Base-by-base conservation (phyloP, 352 stramenopile genomes). In the Blastocystis sp. region DNA sequence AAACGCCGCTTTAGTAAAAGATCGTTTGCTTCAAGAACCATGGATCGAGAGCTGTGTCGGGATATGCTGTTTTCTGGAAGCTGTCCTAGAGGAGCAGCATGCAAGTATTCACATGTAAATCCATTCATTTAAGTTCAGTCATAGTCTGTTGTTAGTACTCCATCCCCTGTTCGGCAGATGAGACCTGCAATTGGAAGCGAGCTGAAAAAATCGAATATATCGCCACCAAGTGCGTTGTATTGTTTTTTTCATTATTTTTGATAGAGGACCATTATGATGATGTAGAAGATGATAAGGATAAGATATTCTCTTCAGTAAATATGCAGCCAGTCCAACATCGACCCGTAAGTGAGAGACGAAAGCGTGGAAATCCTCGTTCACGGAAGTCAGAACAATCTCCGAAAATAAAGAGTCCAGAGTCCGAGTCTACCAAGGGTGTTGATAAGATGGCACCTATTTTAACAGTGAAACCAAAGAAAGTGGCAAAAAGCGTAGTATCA, bases 31-130 rank as follows among this genome's bases (percentile, higher is more conserved):
- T 40, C 19, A 17, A 6, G 27, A 79, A 60, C 51, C 37, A 81
- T 81, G 70, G 62, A 54, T 62, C 13, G 19, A n/a, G 40, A 81
- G 51, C n/a, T 81, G 27, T 81, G 70, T 60, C 42, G 62, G 53
- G 70, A 81, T 19, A 64, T 81, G 70, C 17, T 81, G n/a, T 81
- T 81, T 30, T 66, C 22, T 59, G 70, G 70, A 19, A 81, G 24
- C 24, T 64, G 70, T 56, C 27, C 51, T 56, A 81, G 54, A 56
- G 70, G 70, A 37, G 22, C 24, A 22, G 53, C 70, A 19, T 81
- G 70, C 42, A 81, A 60, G 11, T 81, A 22, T 81, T 81, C 44
- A 11, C 70, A 81, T 81, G 70, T 81, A 17, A 24, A 24, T 70
- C 11, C 19, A 40, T 3, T 40, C 4, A 15, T 40, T 27, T 70